phyloP scores from a whole-genome alignment of 2,329 filamentous ascomycete genomes.

The Rugonectria rugulosa region DNA sequence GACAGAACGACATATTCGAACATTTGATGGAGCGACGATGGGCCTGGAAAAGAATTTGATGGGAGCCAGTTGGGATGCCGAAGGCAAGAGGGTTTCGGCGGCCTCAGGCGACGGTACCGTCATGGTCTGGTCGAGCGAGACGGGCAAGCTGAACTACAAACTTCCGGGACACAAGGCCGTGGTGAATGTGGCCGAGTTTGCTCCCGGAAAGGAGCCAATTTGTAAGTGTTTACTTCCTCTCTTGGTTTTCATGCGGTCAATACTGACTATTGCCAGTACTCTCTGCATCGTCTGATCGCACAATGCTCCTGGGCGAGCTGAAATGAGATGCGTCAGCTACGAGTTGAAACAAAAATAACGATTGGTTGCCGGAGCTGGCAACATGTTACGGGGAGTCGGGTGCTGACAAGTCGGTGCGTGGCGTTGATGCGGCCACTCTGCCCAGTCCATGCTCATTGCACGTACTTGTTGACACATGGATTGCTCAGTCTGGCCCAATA shows the following conservation, averaged over 20 bases:
- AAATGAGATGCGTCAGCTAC: conserved; percentile 46
- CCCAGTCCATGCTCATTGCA: too few species aligned
- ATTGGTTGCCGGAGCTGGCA: not conserved
- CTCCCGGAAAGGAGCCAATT: conserved; percentile 83
- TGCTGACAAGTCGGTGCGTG: too few species aligned
- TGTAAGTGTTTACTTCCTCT: conserved; percentile 63
- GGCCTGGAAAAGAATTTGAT: conserved; percentile 93
- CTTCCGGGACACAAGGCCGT: conserved; percentile 94
- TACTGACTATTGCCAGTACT: conserved; percentile 71
- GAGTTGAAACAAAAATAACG: conserved; percentile 49
- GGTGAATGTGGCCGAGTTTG: conserved; percentile 94
- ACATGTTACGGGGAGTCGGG: not conserved
- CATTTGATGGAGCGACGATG: conserved; percentile 88
- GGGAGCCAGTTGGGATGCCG: conserved; percentile 86
- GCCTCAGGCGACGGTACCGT: conserved; percentile 91
- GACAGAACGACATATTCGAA: conserved; percentile 81
- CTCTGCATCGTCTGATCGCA: conserved; percentile 89
- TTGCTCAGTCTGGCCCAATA: too few species aligned
- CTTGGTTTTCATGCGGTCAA: not conserved
- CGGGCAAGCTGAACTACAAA: conserved; percentile 93
- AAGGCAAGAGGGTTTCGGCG: conserved; percentile 85
- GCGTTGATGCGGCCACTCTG: too few species aligned
- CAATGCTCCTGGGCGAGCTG: conserved; percentile 83
- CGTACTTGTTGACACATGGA: too few species aligned
- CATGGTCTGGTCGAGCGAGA: conserved; percentile 87